Evolutionary conservation across 768 basidiomycete species (phyloP).

Genomic region (Trametes elegans): DNA sequence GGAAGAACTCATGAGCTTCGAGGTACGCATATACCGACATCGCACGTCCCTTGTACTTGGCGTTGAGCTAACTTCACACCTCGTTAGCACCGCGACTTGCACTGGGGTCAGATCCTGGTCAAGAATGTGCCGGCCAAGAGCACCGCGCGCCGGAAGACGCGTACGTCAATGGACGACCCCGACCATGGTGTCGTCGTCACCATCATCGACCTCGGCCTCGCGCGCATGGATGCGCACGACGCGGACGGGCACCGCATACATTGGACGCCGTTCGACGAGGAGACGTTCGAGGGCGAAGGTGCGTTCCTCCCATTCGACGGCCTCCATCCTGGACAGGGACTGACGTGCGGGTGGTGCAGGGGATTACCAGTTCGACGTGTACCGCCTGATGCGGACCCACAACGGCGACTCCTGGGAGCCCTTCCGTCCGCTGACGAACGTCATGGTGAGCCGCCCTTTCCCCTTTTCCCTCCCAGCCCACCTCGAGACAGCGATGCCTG

Average conservation of each 20-base stretch:
- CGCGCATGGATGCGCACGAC: constrained; percentile 70
- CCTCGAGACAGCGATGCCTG: background rate
- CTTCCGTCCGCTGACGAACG: constrained; percentile 82
- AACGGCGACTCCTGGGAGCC: constrained; percentile 66
- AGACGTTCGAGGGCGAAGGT: constrained; percentile 92
- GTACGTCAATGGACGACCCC: constrained; percentile 61
- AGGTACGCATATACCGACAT: constrained; percentile 51
- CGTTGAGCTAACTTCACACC: background rate
- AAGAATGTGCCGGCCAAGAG: constrained; percentile 43
- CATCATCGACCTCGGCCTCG: constrained; percentile 92
- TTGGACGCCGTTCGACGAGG: constrained; percentile 84
- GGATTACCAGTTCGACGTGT: constrained; percentile 93
- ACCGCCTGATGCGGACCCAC: constrained; percentile 78
- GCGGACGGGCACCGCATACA: constrained; percentile 45
- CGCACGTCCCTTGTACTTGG: background rate
- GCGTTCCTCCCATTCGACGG: constrained; percentile 5
- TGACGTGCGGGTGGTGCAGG: constrained; percentile 43
- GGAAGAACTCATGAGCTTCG: constrained; percentile 79
- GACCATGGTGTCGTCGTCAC: constrained; percentile 73
- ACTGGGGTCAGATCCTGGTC: constrained; percentile 95
- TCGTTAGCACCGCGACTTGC: constrained; percentile 92
- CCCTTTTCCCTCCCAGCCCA: background rate
- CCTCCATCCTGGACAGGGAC: background rate
- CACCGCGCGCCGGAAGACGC: constrained; percentile 22
- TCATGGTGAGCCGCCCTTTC: constrained; percentile 60